phyloP scores from a whole-genome alignment of 129 eudicot genomes.

The Saposhnikovia divaricata region DNA sequence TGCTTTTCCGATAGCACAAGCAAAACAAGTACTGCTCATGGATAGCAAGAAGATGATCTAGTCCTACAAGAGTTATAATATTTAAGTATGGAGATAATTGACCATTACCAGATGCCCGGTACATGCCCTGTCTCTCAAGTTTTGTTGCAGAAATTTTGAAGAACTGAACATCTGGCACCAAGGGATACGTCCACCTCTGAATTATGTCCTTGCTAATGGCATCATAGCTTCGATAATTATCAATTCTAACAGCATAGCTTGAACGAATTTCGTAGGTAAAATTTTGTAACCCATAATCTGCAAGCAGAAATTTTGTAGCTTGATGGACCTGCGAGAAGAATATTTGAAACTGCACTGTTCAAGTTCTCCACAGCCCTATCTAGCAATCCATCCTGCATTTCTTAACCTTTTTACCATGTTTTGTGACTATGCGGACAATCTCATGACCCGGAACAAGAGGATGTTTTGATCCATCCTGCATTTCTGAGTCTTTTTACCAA shows the following conservation, averaged over 20 bases:
- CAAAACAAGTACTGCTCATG: not conserved
- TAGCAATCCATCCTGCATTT: too few relatives aligned
- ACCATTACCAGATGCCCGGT: constrained; percentile 57
- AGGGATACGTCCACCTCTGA: constrained; percentile 94
- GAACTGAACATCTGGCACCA: constrained; percentile 87
- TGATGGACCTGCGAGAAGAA: too few relatives aligned
- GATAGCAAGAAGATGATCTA: not conserved
- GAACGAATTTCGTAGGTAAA: constrained; percentile 84
- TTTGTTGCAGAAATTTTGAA: constrained; percentile 37
- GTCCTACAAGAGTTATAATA: not conserved
- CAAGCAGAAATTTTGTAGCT: constrained; percentile 2
- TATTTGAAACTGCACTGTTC: too few relatives aligned
- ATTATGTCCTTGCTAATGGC: constrained; percentile 87
- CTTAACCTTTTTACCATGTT: too few relatives aligned
- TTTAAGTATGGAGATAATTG: not conserved
- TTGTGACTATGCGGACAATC: too few relatives aligned
- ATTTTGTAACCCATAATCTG: constrained; percentile 93
- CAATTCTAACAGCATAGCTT: constrained; percentile 85
- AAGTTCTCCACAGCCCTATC: too few relatives aligned
- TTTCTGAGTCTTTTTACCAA: too few relatives aligned
- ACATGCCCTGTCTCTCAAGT: constrained; percentile 73
- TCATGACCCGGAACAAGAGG: too few relatives aligned
- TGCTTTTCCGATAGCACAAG: not conserved
- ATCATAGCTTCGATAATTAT: constrained; percentile 81
- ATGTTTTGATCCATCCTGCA: too few relatives aligned